Evolutionary conservation across 768 basidiomycete genomes (phyloP).

Genomic region (Trametes cingulata): DNA sequence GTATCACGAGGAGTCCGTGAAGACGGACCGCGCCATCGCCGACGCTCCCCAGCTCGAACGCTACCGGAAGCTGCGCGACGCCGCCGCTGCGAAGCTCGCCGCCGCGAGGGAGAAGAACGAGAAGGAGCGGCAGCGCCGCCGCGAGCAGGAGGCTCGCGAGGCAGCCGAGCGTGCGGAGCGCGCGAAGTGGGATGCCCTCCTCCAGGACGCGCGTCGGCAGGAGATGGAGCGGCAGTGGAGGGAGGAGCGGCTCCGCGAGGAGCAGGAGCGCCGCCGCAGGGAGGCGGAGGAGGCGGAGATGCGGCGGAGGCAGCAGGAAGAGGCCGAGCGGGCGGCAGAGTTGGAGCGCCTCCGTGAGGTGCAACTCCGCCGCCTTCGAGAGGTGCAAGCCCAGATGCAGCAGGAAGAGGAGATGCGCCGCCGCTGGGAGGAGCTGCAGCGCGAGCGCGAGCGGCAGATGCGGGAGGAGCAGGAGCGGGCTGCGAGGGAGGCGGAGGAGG

Average conservation of each 20-base stretch:
- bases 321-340: slow-evolving; percentile 1
- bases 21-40: slow-evolving; percentile 2
- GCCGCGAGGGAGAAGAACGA: background rate
- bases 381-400: background rate
- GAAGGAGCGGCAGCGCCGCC: background rate
- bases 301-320: background rate
- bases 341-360: background rate
- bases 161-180: background rate
- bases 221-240: background rate
- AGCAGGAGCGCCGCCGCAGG: background rate
- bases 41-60: slow-evolving; percentile 1
- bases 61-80: background rate
- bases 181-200: background rate
- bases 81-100: background rate
- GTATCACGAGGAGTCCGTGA: slow-evolving; percentile 10
- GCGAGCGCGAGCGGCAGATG: slow-evolving; percentile 6
- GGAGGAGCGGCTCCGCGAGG: background rate
- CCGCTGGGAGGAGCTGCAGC: slow-evolving; percentile 1
- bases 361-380: background rate
- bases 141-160: background rate
- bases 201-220: background rate
- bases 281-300: background rate
- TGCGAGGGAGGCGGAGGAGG: background rate
- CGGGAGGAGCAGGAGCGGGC: slow-evolving; percentile 5
- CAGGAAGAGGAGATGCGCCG: slow-evolving; percentile 3